Evolutionary conservation across 2,329 filamentous ascomycete genomes (phyloP), one percentile per base, ranked within the genome.

Genomic region (Talaromyces sp.): DNA sequence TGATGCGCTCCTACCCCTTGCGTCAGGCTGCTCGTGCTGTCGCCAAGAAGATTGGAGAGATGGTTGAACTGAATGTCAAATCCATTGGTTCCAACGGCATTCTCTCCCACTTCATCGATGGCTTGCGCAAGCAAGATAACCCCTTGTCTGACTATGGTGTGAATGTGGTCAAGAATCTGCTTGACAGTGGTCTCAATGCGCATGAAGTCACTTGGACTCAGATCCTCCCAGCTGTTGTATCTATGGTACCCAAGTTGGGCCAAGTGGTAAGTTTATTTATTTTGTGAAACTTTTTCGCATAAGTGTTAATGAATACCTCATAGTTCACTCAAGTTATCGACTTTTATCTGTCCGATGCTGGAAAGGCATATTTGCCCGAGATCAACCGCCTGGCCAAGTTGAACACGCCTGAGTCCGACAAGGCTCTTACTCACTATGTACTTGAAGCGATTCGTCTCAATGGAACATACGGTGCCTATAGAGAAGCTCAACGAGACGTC

Each of bases 311-410:
- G 3, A 15, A 25, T 39, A 3, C 39, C 11, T 35, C 57, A 8
- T 19, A 88, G 83, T 92, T 93, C 73, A 86, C 89, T 1, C 89
- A 91, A 78, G 83, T 89, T 1, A 81, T 92, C 19, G 90, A 93
- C 73, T 92, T 86, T 78, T 93, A 90, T 73, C 82, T 93, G 5
- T 84, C 85, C 0, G 79, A 83, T 2, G 77, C 84, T 37, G 85
- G 86, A 69, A 77, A 81, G 63, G 69, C 79, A 13, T 81, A 92
- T 70, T 75, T 90, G 0, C 80, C 85, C 0, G 85, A 87, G 50
- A 83, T 93, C 63, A 83, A 89, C 69, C 79, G 79, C 19, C 79
- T 90, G 17, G 86, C 91, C 33, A 78, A 82, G 39, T 73, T 83
- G 45, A 81, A 86, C 4, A 80, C 83, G 0, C 79, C 80, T 1